Evolutionary conservation across 2,329 filamentous ascomycete genomes (phyloP), one percentile per base, ranked within the genome.

Genomic region (Fusarium multiceps): DNA sequence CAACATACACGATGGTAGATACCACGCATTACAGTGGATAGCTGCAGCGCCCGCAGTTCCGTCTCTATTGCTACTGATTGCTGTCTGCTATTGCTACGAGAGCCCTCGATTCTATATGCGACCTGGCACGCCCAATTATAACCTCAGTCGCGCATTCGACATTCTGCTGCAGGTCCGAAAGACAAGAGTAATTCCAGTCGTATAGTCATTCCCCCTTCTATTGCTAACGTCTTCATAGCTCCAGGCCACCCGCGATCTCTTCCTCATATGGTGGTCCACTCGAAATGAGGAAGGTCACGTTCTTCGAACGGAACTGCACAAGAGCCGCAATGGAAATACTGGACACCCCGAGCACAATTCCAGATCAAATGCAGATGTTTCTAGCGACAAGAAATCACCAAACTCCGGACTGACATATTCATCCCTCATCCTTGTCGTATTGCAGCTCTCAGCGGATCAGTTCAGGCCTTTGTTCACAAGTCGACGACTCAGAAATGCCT

Each of bases 61-160:
- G 1, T 74, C 76, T 1, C 59, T 81, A 0, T 59, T 80, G 3
- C 75, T 83, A 1, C 60, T 81, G 4, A 47, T 77, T 2, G 70
- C 75, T 0, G 63, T 82, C 4, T 79, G 71, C 10, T 82, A 81
- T 63, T 82, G 80, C 12, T 78, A 80, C 18, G 80, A 82, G 49
- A 81, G 79, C 30, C 80, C 81, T 2, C 75, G 81, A 0, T 82
- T 80, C 63, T 80, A 81, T 45, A 78, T 82, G 78, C 74, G 68
- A 4, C 65, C 78, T 0, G 71, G 70, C 4, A 77, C 77, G 6
- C 72, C 76, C 2, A 78, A 77, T 25, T 81, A 78, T 37, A 72
- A 78, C 18, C 78, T 79, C 1, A 60, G 75, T 16, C 75, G 74
- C 10, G 81, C 81, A 2, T 81, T 77, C 21, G 43, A 69, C 1